These are phyloP conservation scores for Candida pseudofarinosa DNA, from an alignment of 805 yeast genomes.

Conservation along the genomic window DNA sequence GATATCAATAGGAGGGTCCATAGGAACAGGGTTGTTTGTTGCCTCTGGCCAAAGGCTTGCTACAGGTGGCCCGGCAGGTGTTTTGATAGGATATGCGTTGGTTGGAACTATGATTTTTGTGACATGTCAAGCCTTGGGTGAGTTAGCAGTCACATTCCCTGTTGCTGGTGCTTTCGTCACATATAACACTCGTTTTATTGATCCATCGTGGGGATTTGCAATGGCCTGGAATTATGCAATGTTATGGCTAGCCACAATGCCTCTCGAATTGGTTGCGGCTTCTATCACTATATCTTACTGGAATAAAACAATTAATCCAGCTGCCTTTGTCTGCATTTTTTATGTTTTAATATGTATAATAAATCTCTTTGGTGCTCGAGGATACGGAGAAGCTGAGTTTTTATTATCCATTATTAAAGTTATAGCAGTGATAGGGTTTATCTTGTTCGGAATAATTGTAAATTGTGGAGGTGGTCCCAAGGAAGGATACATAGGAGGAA, in stretches of 20 bases:
- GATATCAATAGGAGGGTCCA: conserved; percentile 82
- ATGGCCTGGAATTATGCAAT: conserved; percentile 52
- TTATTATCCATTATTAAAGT: conserved; percentile 64
- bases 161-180: conserved; percentile 64
- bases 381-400: conserved; percentile 62
- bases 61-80: conserved; percentile 75
- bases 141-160: conserved; percentile 61
- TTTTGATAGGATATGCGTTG: conserved; percentile 52
- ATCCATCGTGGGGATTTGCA: conserved; percentile 61
- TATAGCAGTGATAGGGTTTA: conserved; percentile 55
- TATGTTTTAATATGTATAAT: conserved; percentile 42
- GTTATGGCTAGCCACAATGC: conserved; percentile 53
- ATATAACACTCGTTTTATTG: conserved; percentile 54
- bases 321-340: conserved; percentile 58
- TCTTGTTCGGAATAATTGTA: conserved; percentile 44
- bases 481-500: conserved; percentile 46
- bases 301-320: conserved; percentile 50
- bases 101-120: conserved; percentile 57
- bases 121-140: conserved; percentile 50
- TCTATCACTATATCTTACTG: conserved; percentile 56
- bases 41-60: conserved; percentile 63
- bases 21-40: conserved; percentile 80
- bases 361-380: conserved; percentile 51
- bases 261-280: conserved; percentile 58
- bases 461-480: conserved; percentile 47